Evolutionary conservation across 768 basidiomycete species (phyloP), one percentile per base, ranked within the genome.

Genomic region (Favolaschia claudopus): DNA sequence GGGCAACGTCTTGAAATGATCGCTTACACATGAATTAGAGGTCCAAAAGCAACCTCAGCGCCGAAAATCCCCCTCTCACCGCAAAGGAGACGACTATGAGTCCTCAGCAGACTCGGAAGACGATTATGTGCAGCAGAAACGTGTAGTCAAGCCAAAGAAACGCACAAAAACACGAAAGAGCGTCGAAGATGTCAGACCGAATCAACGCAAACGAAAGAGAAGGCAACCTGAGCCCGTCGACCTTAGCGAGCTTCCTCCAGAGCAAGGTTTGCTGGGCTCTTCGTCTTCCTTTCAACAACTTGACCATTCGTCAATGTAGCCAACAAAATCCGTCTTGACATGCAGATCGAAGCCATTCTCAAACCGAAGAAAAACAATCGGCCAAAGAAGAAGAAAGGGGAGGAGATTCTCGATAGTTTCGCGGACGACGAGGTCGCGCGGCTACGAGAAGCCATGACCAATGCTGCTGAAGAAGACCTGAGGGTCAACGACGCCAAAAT

Each of bases 391-490:
- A 89, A 89, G 70, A 92, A 82, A 55, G 76, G 75, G n/a, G 92
- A 92, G 1, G 93, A 93, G 67, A 87, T 87, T 12, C 75, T 97
- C 32, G 96, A 98, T 69, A 84, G 84, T 20, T 89, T 90, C 64
- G 93, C 94, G 33, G 96, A 99, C 67, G 93, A 93, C 58, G 90
- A 96, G 67, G 93, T 98, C 33, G 89, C 90, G 0, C 80, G 89
- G n/a, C 79, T 98, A n/a, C 84, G 93, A 27, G 91, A 94, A 64
- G 77, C 85, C 32, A 99, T 99, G 96, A 82, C 91, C 42, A 77
- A 78, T 12, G 96, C 96, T 4, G 95, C 92, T 2, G 89, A 91
- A 7, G 88, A 89, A 56, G 96, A 99, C 69, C 83, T 88, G 33
- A 84, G 87, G 47, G 83, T 92, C 7, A 96, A 96, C 72, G 76